A percentile compares a stretch with the other conserved stretches of the same genome.
Evolutionary conservation across 108 stramenopile species (phyloP).

Genomic region (Discostella stelligeroides): DNA sequence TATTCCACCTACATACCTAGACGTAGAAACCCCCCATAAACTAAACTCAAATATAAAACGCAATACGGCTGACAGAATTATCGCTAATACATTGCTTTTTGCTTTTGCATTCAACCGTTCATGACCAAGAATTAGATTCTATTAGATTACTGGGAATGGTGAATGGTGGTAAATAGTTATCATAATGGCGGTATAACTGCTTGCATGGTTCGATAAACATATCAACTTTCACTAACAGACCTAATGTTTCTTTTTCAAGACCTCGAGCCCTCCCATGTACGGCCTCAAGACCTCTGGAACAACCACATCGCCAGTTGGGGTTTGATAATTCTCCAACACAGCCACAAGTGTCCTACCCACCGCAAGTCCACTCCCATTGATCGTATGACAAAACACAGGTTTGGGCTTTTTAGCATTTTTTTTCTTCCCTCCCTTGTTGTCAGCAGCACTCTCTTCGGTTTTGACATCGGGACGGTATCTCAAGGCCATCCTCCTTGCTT

Average conservation of each 20-base stretch:
- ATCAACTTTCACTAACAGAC: too few relatives aligned
- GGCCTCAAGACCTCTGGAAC: slow-evolving; percentile 91
- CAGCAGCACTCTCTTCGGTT: slow-evolving; percentile 25
- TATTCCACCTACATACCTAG: too few relatives aligned
- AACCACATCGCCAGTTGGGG: slow-evolving; percentile 85
- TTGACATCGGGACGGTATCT: slow-evolving; percentile 82
- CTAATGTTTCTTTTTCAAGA: slow-evolving; percentile 53
- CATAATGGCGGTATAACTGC: too few relatives aligned
- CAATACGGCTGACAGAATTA: too few relatives aligned
- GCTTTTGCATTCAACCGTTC: too few relatives aligned
- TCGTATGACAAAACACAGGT: slow-evolving; percentile 91
- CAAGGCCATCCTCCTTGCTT: slow-evolving; percentile 93
- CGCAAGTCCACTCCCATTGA: slow-evolving; percentile 98
- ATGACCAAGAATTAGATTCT: too few relatives aligned
- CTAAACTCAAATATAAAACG: too few relatives aligned
- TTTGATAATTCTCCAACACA: slow-evolving; percentile 97
- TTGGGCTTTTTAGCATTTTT: slow-evolving; percentile 82
- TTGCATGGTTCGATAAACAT: too few relatives aligned
- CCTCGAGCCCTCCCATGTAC: slow-evolving; percentile 90
- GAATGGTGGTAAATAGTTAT: too few relatives aligned
- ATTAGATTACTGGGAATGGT: too few relatives aligned
- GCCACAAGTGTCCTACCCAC: slow-evolving; percentile 97
- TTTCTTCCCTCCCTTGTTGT: slow-evolving; percentile 54
- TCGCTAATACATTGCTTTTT: too few relatives aligned
- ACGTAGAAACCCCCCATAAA: too few relatives aligned